These are phyloP conservation scores for Rhododendron molle DNA, from an alignment of 148 eudicot species.

Conservation along the genomic window DNA sequence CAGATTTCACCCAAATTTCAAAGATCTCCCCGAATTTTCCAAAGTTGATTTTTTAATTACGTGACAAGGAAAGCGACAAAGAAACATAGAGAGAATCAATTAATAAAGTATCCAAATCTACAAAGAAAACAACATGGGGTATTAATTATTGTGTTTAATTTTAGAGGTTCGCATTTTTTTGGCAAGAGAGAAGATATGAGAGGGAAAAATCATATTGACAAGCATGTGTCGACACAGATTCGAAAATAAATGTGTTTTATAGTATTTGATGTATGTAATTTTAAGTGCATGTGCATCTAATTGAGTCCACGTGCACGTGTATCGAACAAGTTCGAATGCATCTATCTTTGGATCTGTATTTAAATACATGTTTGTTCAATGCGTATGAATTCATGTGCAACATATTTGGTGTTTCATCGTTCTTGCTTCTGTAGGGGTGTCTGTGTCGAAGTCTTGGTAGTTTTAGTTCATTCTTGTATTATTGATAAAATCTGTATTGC, in stretches of 20 bases:
- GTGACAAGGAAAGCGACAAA: constrained; percentile 28
- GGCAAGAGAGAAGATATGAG: background rate
- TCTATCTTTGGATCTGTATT: background rate
- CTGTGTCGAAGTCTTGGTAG: too few relatives aligned
- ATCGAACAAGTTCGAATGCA: too few relatives aligned
- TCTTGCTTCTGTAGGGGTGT: too few relatives aligned
- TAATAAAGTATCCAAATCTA: constrained; percentile 10
- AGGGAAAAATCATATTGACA: background rate
- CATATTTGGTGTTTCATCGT: too few relatives aligned
- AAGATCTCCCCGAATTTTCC: constrained; percentile 30
- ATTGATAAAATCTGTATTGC: too few relatives aligned
- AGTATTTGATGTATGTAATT: too few relatives aligned
- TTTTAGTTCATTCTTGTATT: too few relatives aligned
- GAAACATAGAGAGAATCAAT: constrained; percentile 12
- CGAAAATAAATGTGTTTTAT: too few relatives aligned
- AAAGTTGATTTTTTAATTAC: constrained; percentile 26
- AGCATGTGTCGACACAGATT: background rate
- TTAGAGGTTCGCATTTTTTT: constrained; percentile 8
- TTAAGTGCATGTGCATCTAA: too few relatives aligned
- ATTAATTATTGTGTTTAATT: constrained; percentile 1
- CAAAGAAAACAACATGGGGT: constrained; percentile 6
- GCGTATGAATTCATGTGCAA: too few relatives aligned
- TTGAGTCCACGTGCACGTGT: too few relatives aligned
- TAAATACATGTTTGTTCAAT: too few relatives aligned
- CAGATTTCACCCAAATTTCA: constrained; percentile 42